Base-by-base conservation (phyloP, 805 yeast genomes). In the Kodamaea kaohsiungensis region DNA sequence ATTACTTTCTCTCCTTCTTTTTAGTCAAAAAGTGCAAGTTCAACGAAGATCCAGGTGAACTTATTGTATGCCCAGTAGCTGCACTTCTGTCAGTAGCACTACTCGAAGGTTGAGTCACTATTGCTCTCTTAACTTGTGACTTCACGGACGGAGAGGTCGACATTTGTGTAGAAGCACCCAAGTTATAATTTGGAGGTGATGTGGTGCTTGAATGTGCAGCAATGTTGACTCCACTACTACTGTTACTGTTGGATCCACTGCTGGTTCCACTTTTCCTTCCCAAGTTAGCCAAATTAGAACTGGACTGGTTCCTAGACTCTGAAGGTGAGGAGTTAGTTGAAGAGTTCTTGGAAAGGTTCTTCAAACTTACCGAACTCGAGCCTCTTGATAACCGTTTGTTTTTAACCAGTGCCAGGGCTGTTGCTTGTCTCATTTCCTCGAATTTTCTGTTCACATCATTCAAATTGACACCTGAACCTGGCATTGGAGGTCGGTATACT, bases 401-500 rank as follows among this genome's bases (percentile, higher is more conserved):
- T 60, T 56, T 22, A 9, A 37, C 13, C 25, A 12, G n/a, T n/a
- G 45, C 2, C 45, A 42, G 53, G 4, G 12, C 45, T 46, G 18
- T 25, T 4, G 45, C 45, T 15, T 16, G 45, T 17, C 50, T 43
- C 47, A 48, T 38, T 42, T 65, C 71, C 46, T 72, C 78, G 43
- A 61, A 65, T 17, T 66, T 61, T 38, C 62, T 61, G 42, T 53
- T 58, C 27, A 51, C 53, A 22, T 51, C 53, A 55, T 66, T 68
- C 33, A 65, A 63, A 49, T 73, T 77, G 3, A 57, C 59, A 16
- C 73, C 55, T 1, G 82, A 75, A 1, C 77, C 78, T 2, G 76
- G 76, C 13, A 70, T 60, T 2, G 83, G 82, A 6, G 84, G 85
- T 57, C 74, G 78, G 67, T 91, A 91, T 1, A 81, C 80, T 0